Evolutionary conservation across 2,329 filamentous ascomycete genomes (phyloP), one percentile per base, ranked within the genome.

Genomic region (Arthrobotrys sinensis): DNA sequence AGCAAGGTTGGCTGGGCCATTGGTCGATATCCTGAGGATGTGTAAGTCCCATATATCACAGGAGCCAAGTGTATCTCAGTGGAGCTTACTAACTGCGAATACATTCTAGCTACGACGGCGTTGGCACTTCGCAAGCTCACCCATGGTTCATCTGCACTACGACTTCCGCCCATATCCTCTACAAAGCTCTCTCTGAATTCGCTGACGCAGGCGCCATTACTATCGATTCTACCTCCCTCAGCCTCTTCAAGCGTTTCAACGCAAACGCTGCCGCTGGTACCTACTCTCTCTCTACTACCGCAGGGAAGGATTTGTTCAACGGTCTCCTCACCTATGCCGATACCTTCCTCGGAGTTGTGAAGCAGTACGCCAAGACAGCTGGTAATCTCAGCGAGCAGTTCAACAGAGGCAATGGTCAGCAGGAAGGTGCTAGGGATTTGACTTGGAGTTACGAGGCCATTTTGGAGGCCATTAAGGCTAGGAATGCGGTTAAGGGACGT

Each of bases 71-170:
- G 6, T 8, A 38, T 19, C 34, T 48, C 1, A 5, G 19, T 10
- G 8, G 6, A 38, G 36, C 4, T 28, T 28, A 2, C 12, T 6
- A 19, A 65, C n/a, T 24, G 32, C 32, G 11, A 48, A 43, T 45
- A 48, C 5, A 10, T 48, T 46, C 3, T 19, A 73, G 69, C 1
- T 96, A 94, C 84, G 91, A 91, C 83, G 89, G 89, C 78, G 93
- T 92, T 43, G 81, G 81, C 32, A 80, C 73, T 2, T 79, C 77
- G 12, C 55, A 65, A 34, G 81, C 80, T 0, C 93, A 96, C 83
- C 93, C 93, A 1, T 96, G 93, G 93, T 92, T 93, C 81, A 87
- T 96, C 14, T 88, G 88, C 81, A 95, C 91, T 0, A 86, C 93
- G 19, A 92, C 91, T 0, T 92, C 92, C 0, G 93, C 92, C 1